These are phyloP conservation scores for Phialophora chinensis DNA, from an alignment of 2,329 filamentous ascomycete species.

Conservation along the genomic window DNA sequence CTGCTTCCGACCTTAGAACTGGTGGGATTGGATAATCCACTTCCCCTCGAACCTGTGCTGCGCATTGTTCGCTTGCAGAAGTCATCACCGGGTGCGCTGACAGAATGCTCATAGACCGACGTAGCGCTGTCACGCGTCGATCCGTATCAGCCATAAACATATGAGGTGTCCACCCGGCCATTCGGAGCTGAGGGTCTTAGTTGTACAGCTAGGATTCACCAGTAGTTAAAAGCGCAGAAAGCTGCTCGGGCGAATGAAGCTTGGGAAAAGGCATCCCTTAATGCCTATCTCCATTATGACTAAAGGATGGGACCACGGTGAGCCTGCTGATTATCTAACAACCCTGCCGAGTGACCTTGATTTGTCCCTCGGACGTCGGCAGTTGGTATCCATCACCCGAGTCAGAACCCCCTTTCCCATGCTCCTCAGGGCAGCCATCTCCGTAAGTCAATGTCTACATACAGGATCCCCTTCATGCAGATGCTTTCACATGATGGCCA, in stretches of 20 bases:
- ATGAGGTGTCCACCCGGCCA: not conserved
- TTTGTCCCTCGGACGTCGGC: no score
- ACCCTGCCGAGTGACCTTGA: not conserved
- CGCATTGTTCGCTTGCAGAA: constrained; percentile 8
- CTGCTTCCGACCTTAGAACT: not conserved
- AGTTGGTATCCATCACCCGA: not conserved
- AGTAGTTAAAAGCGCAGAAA: not conserved
- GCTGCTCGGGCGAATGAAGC: no score
- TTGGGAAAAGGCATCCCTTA: not conserved
- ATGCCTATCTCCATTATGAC: not conserved
- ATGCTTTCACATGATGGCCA: constrained; percentile 8
- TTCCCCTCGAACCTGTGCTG: not conserved
- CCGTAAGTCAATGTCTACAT: not conserved
- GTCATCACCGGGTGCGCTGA: constrained; percentile 3
- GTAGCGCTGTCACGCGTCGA: not conserved
- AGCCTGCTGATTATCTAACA: not conserved
- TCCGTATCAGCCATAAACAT: not conserved
- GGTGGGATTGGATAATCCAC: not conserved
- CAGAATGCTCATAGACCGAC: not conserved
- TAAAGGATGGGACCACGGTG: not conserved
- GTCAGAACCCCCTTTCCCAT: not conserved
- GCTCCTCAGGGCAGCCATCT: not conserved
- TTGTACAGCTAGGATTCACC: not conserved
- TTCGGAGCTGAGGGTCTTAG: not conserved
- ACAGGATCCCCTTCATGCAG: not conserved